A percentile compares a stretch with the other conserved stretches of the same genome.
Evolutionary conservation across 768 basidiomycete genomes (phyloP).

Genomic region (Tylopilus vinaceipallidus): DNA sequence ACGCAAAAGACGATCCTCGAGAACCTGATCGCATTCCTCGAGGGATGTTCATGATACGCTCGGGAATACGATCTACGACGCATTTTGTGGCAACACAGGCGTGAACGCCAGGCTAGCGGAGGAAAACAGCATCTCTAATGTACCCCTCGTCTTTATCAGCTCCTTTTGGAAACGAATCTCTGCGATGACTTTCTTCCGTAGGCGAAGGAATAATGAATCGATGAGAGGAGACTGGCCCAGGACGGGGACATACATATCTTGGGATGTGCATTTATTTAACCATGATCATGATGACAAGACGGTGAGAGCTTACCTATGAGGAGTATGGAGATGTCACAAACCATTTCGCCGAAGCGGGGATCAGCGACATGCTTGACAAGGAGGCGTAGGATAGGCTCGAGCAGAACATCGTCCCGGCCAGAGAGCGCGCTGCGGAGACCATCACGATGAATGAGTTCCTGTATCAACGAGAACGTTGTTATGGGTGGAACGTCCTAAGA

Average conservation of each 20-base stretch:
- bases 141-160: conserved; percentile 77
- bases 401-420: conserved; percentile 88
- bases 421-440: conserved; percentile 82
- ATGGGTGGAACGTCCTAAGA: conserved; percentile 78
- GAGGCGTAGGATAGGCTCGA: conserved; percentile 88
- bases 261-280: not conserved
- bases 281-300: conserved; percentile 5
- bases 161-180: conserved; percentile 91
- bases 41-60: conserved; percentile 26
- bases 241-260: conserved; percentile 90
- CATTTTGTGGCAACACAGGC: conserved; percentile 13
- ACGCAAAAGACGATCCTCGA: conserved; percentile 69
- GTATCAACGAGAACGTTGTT: conserved; percentile 85
- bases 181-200: conserved; percentile 79
- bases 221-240: conserved; percentile 94
- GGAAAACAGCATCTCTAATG: conserved; percentile 86
- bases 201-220: conserved; percentile 77
- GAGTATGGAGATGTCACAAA: conserved; percentile 73
- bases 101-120: conserved; percentile 42
- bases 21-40: conserved; percentile 64
- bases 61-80: conserved; percentile 12
- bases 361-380: conserved; percentile 83
- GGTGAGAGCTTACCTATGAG: conserved; percentile 67
- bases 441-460: conserved; percentile 91
- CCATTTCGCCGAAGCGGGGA: conserved; percentile 90